These are phyloP conservation scores for Entomortierella parvispora DNA, from an alignment of 192 early-diverging fungal genomes.

Conservation along the genomic window DNA sequence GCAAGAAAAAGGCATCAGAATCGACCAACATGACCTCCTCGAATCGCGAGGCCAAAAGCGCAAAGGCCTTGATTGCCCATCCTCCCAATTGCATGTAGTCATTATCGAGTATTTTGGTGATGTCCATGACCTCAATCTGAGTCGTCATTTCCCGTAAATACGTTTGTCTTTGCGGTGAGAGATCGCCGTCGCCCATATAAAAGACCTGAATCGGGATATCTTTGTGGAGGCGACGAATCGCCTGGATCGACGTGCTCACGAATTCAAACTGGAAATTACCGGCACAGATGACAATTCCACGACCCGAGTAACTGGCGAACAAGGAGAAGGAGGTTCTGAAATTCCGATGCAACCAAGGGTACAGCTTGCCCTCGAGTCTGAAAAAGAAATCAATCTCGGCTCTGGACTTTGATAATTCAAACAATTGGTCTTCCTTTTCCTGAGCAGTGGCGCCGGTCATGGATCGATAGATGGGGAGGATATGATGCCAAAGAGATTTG, in stretches of 20 bases:
- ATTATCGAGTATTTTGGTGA: conserved; percentile 52
- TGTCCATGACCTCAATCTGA: conserved; percentile 45
- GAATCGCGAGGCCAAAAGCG: conserved; percentile 69
- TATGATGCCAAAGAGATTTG: conserved; percentile 25
- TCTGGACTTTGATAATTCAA: neutral
- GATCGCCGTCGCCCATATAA: conserved; percentile 57
- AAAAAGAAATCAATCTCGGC: conserved; percentile 33
- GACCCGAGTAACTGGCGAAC: conserved; percentile 6
- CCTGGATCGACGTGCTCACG: conserved; percentile 58
- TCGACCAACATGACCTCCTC: conserved; percentile 73
- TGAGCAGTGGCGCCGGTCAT: conserved; percentile 3
- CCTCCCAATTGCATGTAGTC: conserved; percentile 57
- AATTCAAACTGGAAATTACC: conserved; percentile 53
- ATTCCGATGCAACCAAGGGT: conserved; percentile 19
- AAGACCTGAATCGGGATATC: conserved; percentile 70
- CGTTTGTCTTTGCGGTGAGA: conserved; percentile 32
- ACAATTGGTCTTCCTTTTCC: neutral
- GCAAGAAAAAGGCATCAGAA: conserved; percentile 74
- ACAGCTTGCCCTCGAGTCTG: conserved; percentile 13
- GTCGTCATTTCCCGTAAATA: conserved; percentile 36
- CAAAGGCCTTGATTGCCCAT: conserved; percentile 77
- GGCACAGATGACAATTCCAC: conserved; percentile 58
- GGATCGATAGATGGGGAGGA: conserved; percentile 4
- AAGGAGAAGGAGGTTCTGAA: conserved; percentile 12
- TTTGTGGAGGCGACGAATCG: conserved; percentile 52